Evolutionary conservation across 2,329 filamentous ascomycete genomes (phyloP).

Genomic region (Lecanicillium sp.): DNA sequence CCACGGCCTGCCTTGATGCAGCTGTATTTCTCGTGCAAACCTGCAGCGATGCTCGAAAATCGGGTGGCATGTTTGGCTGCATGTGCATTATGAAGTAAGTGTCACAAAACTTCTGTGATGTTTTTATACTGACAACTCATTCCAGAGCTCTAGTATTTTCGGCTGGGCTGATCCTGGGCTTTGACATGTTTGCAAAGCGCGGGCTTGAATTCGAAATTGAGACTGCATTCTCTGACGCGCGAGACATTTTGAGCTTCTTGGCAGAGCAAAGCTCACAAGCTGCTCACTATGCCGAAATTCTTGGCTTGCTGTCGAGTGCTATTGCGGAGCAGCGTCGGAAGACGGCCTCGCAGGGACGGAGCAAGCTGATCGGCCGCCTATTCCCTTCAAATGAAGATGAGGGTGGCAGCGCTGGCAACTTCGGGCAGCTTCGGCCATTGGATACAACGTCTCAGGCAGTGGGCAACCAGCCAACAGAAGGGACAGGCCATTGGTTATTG

Average conservation of each 20-base stretch:
- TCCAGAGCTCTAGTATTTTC: conserved; percentile 49
- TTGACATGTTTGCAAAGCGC: conserved; percentile 47
- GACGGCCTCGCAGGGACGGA: conserved; percentile 19
- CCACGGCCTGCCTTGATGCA: conserved; percentile 49
- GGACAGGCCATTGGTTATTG: not conserved
- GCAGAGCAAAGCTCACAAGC: conserved; percentile 48
- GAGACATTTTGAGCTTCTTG: conserved; percentile 43
- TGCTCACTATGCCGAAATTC: conserved; percentile 51
- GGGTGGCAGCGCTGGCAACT: not conserved
- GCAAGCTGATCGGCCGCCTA: conserved; percentile 24
- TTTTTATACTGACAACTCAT: too few relatives aligned
- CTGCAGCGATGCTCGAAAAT: conserved; percentile 41
- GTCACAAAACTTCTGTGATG: too few relatives aligned
- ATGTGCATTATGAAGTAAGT: conserved; percentile 55
- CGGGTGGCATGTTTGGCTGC: conserved; percentile 41
- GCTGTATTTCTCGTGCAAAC: conserved; percentile 50
- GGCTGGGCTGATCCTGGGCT: conserved; percentile 50
- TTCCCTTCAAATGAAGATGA: conserved; percentile 17
- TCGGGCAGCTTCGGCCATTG: not conserved
- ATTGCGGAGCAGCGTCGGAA: conserved; percentile 34
- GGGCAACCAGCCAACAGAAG: conserved; percentile 1
- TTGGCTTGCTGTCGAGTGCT: conserved; percentile 40
- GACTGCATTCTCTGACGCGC: conserved; percentile 43
- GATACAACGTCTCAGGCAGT: not conserved
- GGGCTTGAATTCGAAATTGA: conserved; percentile 39